Percentiles rank a stretch among this genome's conserved stretches.
These are phyloP conservation scores for Euptelea pleiosperma DNA, from an alignment of 164 flowering plant genomes.

Conservation along the genomic window DNA sequence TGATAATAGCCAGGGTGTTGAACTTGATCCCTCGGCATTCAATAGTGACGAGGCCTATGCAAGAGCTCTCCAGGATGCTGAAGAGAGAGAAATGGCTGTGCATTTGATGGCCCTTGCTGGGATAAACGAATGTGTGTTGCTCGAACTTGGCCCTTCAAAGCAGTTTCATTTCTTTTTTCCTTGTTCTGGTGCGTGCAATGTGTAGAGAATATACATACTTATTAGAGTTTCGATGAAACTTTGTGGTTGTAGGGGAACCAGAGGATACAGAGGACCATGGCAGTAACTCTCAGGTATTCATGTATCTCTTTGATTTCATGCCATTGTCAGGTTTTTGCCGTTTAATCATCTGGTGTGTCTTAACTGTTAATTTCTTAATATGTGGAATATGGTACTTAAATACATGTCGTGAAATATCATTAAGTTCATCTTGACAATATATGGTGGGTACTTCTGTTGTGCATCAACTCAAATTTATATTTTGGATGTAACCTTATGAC, in stretches of 20 bases:
- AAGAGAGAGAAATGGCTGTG: slow-evolving; percentile 29
- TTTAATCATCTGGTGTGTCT: too few species aligned
- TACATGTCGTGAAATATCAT: too few species aligned
- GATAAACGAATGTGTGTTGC: slow-evolving; percentile 27
- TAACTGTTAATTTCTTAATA: too few species aligned
- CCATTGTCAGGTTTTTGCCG: too few species aligned
- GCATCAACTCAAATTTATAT: too few species aligned
- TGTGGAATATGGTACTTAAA: too few species aligned
- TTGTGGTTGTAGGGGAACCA: slow-evolving; percentile 14
- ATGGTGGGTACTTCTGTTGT: too few species aligned
- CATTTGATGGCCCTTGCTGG: slow-evolving; percentile 34
- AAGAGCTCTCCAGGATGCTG: slow-evolving; percentile 52
- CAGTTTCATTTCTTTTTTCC: background rate
- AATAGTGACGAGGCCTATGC: slow-evolving; percentile 86
- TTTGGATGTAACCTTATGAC: too few species aligned
- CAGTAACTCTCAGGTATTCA: slow-evolving; percentile 28
- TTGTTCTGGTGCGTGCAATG: background rate
- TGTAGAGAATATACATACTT: too few species aligned
- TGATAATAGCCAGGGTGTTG: slow-evolving; percentile 26
- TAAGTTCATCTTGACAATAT: too few species aligned
- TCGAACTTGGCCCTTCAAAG: background rate
- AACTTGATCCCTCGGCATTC: slow-evolving; percentile 50
- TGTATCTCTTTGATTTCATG: too few species aligned
- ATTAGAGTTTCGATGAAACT: background rate
- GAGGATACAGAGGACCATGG: slow-evolving; percentile 27